A percentile compares a stretch with the other conserved stretches of the same genome.
Conservation (phyloP, 2,329 filamentous ascomycete species). For the Phoma sp. region DNA sequence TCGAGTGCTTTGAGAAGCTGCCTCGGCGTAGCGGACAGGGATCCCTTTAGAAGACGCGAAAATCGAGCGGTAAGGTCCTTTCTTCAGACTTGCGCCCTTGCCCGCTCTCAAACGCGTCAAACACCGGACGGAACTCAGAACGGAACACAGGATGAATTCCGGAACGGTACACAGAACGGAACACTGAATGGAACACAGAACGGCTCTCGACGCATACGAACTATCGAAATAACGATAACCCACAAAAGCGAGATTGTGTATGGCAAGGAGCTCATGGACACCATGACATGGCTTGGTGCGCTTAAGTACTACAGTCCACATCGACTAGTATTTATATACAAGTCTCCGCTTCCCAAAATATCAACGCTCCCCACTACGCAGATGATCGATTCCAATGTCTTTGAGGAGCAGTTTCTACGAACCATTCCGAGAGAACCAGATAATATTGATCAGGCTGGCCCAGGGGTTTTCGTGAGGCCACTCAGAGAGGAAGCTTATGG, state of each 20-base stretch:
- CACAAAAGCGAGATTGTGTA: conserved; percentile 6
- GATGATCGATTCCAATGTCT: background rate
- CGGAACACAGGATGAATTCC: no score
- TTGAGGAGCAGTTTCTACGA: background rate
- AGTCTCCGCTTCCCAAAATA: conserved; percentile 10
- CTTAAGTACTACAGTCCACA: background rate
- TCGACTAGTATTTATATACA: conserved; percentile 15
- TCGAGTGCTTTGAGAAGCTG: conserved; percentile 6
- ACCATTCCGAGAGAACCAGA: background rate
- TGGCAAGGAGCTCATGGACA: background rate
- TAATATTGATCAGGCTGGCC: background rate
- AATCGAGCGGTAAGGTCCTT: conserved; percentile 1
- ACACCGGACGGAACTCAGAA: conserved; percentile 5
- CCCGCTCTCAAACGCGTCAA: background rate
- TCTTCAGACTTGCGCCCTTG: background rate
- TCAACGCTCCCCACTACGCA: conserved; percentile 1
- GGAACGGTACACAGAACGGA: no score
- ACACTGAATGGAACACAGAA: no score
- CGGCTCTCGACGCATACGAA: conserved; percentile 1
- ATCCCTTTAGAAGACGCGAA: background rate
- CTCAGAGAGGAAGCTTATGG: conserved; percentile 15
- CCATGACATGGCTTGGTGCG: background rate
- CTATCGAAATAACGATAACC: conserved; percentile 15
- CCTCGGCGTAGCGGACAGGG: conserved; percentile 3
- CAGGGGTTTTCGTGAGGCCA: conserved; percentile 12